Conservation (phyloP, 164 flowering plant species). For the Malania oleifera region DNA sequence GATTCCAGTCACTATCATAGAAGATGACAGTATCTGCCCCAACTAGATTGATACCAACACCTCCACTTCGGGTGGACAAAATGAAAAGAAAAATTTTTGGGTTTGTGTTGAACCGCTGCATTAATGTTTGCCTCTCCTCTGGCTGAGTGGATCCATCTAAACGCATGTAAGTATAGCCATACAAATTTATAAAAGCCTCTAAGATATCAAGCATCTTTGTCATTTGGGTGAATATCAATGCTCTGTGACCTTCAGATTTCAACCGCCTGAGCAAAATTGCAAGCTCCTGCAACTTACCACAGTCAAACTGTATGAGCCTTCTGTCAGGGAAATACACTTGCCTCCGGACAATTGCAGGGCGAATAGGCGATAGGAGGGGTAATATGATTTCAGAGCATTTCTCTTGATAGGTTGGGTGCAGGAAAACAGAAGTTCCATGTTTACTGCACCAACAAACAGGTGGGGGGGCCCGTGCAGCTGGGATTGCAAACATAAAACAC, state of each 20-base stretch:
- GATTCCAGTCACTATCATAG: slow-evolving; percentile 99
- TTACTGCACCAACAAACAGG: slow-evolving; percentile 90
- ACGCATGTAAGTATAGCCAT: slow-evolving; percentile 98
- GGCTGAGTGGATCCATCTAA: slow-evolving; percentile 98
- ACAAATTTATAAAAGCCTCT: slow-evolving; percentile 91
- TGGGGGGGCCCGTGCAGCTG: slow-evolving; percentile 84
- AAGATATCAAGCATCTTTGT: slow-evolving; percentile 97
- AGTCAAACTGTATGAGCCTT: slow-evolving; percentile 94
- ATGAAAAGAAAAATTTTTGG: slow-evolving; percentile 93
- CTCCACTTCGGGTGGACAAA: slow-evolving; percentile 97
- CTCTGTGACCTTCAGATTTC: slow-evolving; percentile 95
- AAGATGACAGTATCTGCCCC: slow-evolving; percentile 99
- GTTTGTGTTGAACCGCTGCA: slow-evolving; percentile 97
- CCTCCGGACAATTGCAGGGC: slow-evolving; percentile 91
- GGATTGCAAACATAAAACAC: slow-evolving; percentile 92
- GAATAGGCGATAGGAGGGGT: slow-evolving; percentile 75
- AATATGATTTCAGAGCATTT: slow-evolving; percentile 49
- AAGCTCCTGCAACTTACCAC: slow-evolving; percentile 96
- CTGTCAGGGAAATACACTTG: slow-evolving; percentile 98
- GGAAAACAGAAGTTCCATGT: slow-evolving; percentile 47
- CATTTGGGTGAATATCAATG: slow-evolving; percentile 97
- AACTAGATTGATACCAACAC: slow-evolving; percentile 95
- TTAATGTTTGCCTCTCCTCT: slow-evolving; percentile 92
- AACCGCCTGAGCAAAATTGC: slow-evolving; percentile 74
- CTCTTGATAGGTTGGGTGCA: slow-evolving; percentile 45